These are phyloP conservation scores for Candida cerambycidarum DNA, from an alignment of 805 yeast species.

Conservation along the genomic window DNA sequence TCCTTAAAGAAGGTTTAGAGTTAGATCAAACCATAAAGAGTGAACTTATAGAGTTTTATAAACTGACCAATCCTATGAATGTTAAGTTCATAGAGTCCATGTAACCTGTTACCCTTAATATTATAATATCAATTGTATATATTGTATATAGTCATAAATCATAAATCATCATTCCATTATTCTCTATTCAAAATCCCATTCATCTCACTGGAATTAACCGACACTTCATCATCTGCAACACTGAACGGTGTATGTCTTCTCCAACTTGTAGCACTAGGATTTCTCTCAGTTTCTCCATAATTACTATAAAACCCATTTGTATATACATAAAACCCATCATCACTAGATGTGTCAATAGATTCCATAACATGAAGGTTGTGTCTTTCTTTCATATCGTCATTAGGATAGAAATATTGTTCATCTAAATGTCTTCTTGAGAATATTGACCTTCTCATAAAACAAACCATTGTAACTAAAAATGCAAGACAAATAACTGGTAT, in stretches of 20 bases:
- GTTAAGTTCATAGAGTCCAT: not conserved
- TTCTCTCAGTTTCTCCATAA: slow-evolving; percentile 18
- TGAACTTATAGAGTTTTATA: slow-evolving; percentile 2
- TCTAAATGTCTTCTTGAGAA: slow-evolving; percentile 47
- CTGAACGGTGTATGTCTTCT: slow-evolving; percentile 19
- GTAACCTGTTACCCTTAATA: no score
- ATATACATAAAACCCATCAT: slow-evolving; percentile 44
- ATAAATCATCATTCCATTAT: slow-evolving; percentile 2
- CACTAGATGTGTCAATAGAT: slow-evolving; percentile 32
- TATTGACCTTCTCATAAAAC: slow-evolving; percentile 70
- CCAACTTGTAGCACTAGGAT: slow-evolving; percentile 15
- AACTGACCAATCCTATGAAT: slow-evolving; percentile 1
- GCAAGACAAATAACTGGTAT: slow-evolving; percentile 68
- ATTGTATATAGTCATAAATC: slow-evolving; percentile 11
- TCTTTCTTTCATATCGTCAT: slow-evolving; percentile 35
- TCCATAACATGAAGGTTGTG: slow-evolving; percentile 15
- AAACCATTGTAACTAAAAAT: slow-evolving; percentile 60
- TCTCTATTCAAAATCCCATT: slow-evolving; percentile 9
- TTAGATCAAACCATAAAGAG: not conserved
- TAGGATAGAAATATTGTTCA: slow-evolving; percentile 26
- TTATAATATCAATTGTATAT: no score
- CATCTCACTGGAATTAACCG: slow-evolving; percentile 15
- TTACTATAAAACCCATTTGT: slow-evolving; percentile 42
- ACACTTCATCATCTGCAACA: slow-evolving; percentile 15
- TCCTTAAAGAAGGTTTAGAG: slow-evolving; percentile 5